A percentile compares a stretch with the other conserved stretches of the same genome.
These are phyloP conservation scores for Beauveria pseudobassiana DNA, from an alignment of 2,329 filamentous ascomycete species.

Conservation along the genomic window DNA sequence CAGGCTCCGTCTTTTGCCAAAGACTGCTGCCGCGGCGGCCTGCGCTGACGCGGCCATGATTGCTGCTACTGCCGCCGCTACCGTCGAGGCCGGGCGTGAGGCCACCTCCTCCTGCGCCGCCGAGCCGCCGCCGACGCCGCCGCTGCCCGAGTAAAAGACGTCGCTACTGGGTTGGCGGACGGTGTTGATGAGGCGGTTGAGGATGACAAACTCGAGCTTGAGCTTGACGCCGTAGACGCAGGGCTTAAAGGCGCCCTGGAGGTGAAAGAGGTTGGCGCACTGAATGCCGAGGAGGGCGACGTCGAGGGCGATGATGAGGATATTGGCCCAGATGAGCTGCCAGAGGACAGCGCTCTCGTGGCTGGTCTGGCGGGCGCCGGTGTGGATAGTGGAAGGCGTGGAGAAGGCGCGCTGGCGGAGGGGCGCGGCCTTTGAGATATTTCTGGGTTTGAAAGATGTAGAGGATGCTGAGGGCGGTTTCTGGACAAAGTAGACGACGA, in stretches of 20 bases:
- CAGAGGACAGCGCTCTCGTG: slow-evolving; percentile 16
- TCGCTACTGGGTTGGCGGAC: slow-evolving; percentile 10
- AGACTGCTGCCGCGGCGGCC: background rate
- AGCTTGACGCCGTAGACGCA: slow-evolving; percentile 32
- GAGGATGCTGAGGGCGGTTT: slow-evolving; percentile 41
- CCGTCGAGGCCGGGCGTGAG: background rate
- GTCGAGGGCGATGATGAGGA: slow-evolving; percentile 39
- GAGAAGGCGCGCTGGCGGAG: slow-evolving; percentile 24
- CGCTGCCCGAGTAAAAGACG: slow-evolving; percentile 3
- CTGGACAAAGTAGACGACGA: slow-evolving; percentile 45
- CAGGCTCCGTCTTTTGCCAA: slow-evolving; percentile 2
- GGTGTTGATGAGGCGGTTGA: slow-evolving; percentile 30
- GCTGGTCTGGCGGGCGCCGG: slow-evolving; percentile 23
- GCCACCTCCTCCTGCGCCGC: background rate
- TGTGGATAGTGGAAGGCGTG: slow-evolving; percentile 35
- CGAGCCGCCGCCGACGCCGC: background rate
- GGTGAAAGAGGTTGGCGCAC: slow-evolving; percentile 27
- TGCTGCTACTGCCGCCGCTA: background rate
- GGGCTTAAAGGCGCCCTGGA: slow-evolving; percentile 30
- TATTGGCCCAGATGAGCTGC: slow-evolving; percentile 39
- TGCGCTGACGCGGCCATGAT: too few species aligned
- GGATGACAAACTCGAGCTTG: slow-evolving; percentile 33
- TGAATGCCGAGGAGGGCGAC: slow-evolving; percentile 32
- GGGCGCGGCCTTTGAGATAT: slow-evolving; percentile 11
- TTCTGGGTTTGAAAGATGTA: slow-evolving; percentile 32